A percentile compares a stretch with the other conserved stretches of the same genome.
These are phyloP conservation scores for Rugonectria rugulosa DNA, from an alignment of 2,329 filamentous ascomycete species.

Conservation along the genomic window DNA sequence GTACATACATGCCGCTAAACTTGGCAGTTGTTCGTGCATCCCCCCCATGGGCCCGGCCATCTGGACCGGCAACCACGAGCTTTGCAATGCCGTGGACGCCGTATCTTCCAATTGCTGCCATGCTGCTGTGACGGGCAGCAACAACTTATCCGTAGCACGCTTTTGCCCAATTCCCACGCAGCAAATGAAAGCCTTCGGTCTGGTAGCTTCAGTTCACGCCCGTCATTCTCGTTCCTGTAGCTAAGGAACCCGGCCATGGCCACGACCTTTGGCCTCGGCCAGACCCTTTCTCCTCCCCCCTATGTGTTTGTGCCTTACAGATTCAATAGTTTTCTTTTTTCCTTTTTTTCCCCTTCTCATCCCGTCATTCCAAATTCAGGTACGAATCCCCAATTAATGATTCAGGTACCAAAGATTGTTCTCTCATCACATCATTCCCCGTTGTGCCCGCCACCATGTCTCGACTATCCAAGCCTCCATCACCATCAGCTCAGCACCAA, in stretches of 20 bases:
- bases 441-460: not conserved
- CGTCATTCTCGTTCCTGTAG: conserved; percentile 5
- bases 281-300: not conserved
- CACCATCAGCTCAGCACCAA: not conserved
- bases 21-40: no score
- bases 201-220: not conserved
- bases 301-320: conserved; percentile 9
- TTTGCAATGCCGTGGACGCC: conserved; percentile 13
- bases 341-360: not conserved
- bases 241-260: conserved; percentile 2
- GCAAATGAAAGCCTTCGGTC: conserved; percentile 2
- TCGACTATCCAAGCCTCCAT: not conserved
- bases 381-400: not conserved
- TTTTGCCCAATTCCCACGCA: not conserved
- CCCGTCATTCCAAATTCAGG: conserved; percentile 4
- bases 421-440: not conserved
- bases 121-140: not conserved
- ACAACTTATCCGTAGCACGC: not conserved
- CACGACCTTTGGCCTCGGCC: not conserved
- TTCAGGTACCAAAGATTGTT: conserved; percentile 6
- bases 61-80: not conserved
- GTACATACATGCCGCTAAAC: not conserved
- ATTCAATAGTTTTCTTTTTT: not conserved
- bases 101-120: conserved; percentile 9
- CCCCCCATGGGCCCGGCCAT: not conserved